phyloP scores from a whole-genome alignment of 495 filamentous ascomycete species.

The Alectoria sarmentosa region DNA sequence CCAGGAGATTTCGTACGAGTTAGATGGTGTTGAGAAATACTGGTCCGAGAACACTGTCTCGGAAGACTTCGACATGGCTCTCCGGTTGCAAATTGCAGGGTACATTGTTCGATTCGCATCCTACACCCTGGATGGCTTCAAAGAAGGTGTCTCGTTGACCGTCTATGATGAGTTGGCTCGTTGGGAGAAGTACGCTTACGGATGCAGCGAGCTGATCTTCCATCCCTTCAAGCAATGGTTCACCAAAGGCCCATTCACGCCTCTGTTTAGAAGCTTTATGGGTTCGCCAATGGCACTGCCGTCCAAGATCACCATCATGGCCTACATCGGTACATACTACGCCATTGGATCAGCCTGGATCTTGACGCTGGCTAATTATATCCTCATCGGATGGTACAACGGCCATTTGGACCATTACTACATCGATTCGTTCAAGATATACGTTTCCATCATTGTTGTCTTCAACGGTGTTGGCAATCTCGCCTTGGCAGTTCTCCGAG shows the following conservation, averaged over 20 bases:
- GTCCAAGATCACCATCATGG: conserved; percentile 72
- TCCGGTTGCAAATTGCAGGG: conserved; percentile 64
- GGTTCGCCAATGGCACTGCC: conserved; percentile 67
- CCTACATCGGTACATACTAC: conserved; percentile 85
- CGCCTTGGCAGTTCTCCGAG: conserved; percentile 40
- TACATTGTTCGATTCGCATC: conserved; percentile 69
- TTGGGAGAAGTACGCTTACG: conserved; percentile 85
- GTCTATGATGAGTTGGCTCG: conserved; percentile 79
- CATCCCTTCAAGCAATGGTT: conserved; percentile 48
- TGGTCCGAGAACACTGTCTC: conserved; percentile 81
- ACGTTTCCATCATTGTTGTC: conserved; percentile 42
- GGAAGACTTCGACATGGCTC: conserved; percentile 82
- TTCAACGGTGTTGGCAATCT: conserved; percentile 42
- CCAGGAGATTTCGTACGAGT: conserved; percentile 67
- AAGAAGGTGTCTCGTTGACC: conserved; percentile 77
- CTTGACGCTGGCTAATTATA: conserved; percentile 70
- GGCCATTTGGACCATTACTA: conserved; percentile 42
- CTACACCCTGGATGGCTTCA: conserved; percentile 70
- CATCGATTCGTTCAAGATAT: conserved; percentile 43
- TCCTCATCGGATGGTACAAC: conserved; percentile 55
- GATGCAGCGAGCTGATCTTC: conserved; percentile 80
- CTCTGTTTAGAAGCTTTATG: conserved; percentile 64
- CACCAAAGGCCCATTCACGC: conserved; percentile 59
- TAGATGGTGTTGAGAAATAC: conserved; percentile 66
- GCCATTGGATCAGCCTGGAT: conserved; percentile 75